A percentile compares a stretch with the other conserved stretches of the same genome.
These are phyloP conservation scores for Viola pubescens DNA, from an alignment of 441 rosid species.

Conservation along the genomic window DNA sequence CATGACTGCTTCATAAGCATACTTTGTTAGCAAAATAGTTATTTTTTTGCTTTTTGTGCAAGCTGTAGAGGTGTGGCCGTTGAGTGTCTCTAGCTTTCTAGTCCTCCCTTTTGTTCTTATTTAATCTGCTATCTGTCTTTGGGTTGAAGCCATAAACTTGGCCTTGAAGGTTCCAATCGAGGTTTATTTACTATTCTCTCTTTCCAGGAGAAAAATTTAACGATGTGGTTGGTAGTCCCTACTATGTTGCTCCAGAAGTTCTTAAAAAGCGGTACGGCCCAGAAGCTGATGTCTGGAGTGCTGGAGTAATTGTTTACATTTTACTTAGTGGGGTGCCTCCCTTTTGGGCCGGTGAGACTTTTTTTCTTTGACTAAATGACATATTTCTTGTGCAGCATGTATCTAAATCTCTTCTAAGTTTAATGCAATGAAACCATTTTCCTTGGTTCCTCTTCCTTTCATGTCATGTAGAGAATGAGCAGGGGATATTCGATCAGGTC, in stretches of 20 bases:
- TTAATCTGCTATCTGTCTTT: background rate
- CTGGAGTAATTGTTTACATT: conserved; percentile 88
- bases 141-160: background rate
- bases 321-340: conserved; percentile 96
- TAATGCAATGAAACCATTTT: conserved; percentile 8
- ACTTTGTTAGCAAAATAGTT: too few species aligned
- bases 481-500: conserved; percentile 88
- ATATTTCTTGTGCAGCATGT: background rate
- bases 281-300: conserved; percentile 99
- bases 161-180: background rate
- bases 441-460: conserved; percentile 9
- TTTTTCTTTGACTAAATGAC: background rate
- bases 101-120: too few species aligned
- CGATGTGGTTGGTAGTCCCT: conserved; percentile 97
- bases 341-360: conserved; percentile 83
- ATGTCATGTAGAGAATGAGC: conserved; percentile 53
- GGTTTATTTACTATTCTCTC: background rate
- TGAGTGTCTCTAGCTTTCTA: background rate
- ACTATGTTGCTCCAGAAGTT: conserved; percentile 96
- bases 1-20: too few species aligned
- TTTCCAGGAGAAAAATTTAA: conserved; percentile 63
- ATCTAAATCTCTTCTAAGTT: conserved; percentile 4
- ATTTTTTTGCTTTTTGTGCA: too few species aligned
- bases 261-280: conserved; percentile 79
- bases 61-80: too few species aligned